Conservation (phyloP, 306 rosid genomes). For the Malus orientalis region DNA sequence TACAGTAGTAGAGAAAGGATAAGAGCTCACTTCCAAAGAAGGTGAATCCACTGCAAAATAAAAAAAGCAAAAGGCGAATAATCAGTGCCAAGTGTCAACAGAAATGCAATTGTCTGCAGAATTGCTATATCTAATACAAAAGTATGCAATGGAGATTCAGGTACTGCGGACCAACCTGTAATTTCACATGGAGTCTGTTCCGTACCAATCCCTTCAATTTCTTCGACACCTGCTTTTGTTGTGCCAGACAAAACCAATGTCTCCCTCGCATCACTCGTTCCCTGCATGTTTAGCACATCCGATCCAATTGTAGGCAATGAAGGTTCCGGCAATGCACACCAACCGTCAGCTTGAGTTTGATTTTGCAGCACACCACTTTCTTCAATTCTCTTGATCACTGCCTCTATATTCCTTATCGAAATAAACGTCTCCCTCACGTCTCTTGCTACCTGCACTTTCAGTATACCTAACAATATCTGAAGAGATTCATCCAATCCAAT, state of each 20-base stretch:
- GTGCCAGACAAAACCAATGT: neutral
- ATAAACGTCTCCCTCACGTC: neutral
- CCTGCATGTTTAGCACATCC: too few species aligned
- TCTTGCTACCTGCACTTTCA: neutral
- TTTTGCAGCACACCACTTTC: neutral
- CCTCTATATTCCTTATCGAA: neutral
- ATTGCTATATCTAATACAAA: neutral
- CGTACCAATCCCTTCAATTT: too few species aligned
- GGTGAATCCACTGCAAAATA: slow-evolving; percentile 53
- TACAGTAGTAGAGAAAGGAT: slow-evolving; percentile 43
- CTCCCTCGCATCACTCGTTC: neutral
- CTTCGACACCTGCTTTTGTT: too few species aligned
- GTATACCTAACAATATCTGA: neutral
- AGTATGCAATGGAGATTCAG: too few species aligned
- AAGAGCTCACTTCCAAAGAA: slow-evolving; percentile 40
- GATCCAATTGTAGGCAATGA: too few species aligned
- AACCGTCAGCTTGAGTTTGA: neutral
- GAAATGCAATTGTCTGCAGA: slow-evolving; percentile 1
- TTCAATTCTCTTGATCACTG: neutral
- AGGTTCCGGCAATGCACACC: too few species aligned
- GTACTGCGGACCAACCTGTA: too few species aligned
- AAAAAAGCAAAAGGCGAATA: neutral
- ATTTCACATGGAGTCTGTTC: too few species aligned
- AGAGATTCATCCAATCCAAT: neutral
- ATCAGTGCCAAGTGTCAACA: neutral